A percentile compares a stretch with the other conserved stretches of the same genome.
Evolutionary conservation across 805 yeast species (phyloP).

Genomic region (Hanseniaspora occidentalis): DNA sequence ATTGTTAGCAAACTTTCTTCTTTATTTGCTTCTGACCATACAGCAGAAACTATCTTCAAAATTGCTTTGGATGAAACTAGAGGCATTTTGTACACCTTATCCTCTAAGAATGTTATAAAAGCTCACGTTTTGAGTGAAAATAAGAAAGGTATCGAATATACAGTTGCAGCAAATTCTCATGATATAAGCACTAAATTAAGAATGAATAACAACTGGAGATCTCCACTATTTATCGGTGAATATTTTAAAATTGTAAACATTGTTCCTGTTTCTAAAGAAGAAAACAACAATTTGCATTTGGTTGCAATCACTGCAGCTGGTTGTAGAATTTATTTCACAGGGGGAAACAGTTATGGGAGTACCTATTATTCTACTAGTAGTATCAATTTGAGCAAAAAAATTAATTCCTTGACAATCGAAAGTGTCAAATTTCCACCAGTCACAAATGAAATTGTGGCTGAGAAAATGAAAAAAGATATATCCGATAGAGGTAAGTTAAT

Average conservation of each 20-base stretch:
- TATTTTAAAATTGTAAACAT: conserved; percentile 48
- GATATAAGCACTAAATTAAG: conserved; percentile 28
- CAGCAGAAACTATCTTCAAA: conserved; percentile 50
- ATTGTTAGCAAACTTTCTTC: conserved; percentile 19
- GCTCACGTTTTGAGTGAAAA: conserved; percentile 47
- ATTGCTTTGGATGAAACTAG: conserved; percentile 67
- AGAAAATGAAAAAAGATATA: conserved; percentile 6
- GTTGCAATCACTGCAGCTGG: conserved; percentile 77
- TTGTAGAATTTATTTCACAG: conserved; percentile 53
- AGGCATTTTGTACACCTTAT: conserved; percentile 65
- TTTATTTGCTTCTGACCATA: conserved; percentile 8
- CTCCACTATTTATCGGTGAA: conserved; percentile 44
- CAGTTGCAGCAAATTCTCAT: conserved; percentile 25
- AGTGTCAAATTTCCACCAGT: conserved; percentile 60
- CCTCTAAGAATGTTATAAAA: conserved; percentile 70
- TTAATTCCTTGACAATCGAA: conserved; percentile 31
- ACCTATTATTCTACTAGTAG: background rate
- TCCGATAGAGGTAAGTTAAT: background rate
- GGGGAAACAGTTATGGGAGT: conserved; percentile 24
- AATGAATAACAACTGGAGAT: conserved; percentile 34
- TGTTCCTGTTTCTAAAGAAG: conserved; percentile 38
- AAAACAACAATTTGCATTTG: conserved; percentile 56
- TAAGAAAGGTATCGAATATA: conserved; percentile 30
- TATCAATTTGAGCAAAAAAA: conserved; percentile 5
- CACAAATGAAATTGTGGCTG: conserved; percentile 20